Conservation (phyloP, 2,329 filamentous ascomycete species). For the Verticillium klebahnii region DNA sequence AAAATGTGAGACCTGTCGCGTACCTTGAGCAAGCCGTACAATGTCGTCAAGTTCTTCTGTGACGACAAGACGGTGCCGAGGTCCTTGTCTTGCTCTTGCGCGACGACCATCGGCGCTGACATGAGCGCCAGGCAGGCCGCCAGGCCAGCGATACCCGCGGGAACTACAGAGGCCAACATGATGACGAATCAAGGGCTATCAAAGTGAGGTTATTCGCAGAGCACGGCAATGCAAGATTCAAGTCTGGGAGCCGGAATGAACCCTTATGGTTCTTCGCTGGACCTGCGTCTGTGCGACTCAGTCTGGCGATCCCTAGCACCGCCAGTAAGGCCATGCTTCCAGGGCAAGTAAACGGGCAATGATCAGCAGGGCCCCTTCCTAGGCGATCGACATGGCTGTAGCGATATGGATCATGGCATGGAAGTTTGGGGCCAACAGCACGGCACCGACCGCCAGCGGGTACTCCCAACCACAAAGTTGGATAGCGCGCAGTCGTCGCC, state of each 20-base stretch:
- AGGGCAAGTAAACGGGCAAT: neutral
- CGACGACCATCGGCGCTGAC: constrained; percentile 3
- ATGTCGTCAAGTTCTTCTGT: constrained; percentile 37
- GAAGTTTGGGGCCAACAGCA: neutral
- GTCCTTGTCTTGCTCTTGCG: constrained; percentile 21
- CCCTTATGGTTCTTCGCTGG: neutral
- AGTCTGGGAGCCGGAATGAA: neutral
- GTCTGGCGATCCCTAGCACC: neutral
- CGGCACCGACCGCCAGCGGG: neutral
- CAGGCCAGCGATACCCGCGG: neutral
- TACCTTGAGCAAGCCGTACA: constrained; percentile 38
- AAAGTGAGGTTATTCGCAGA: neutral
- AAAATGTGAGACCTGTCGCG: neutral
- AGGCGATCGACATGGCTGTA: neutral
- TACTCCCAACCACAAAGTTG: neutral
- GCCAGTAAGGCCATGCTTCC: neutral
- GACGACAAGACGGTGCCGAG: constrained; percentile 33
- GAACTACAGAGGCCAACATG: neutral
- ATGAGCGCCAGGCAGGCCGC: neutral
- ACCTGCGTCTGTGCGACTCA: neutral
- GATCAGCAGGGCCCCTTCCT: neutral
- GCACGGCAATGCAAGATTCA: neutral
- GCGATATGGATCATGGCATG: neutral
- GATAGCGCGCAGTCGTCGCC: too few relatives aligned
- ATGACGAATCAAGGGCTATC: neutral